A percentile compares a stretch with the other conserved stretches of the same genome.
These are phyloP conservation scores for Penicillium psychrofluorescens DNA, from an alignment of 495 filamentous ascomycete species.

Conservation along the genomic window DNA sequence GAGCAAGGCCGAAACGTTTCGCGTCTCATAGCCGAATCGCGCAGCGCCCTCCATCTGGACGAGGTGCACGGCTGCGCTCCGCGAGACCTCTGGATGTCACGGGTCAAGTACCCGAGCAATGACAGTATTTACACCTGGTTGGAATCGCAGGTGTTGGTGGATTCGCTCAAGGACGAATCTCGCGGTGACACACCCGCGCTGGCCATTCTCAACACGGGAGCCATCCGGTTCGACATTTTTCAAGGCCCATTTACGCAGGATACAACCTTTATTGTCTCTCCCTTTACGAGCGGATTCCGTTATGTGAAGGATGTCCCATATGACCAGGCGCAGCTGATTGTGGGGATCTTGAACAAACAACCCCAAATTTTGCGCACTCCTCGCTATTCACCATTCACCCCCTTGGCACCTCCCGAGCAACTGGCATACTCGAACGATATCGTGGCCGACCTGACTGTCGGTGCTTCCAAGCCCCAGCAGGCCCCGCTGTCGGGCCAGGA, in stretches of 20 bases:
- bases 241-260: conserved; percentile 84
- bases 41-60: conserved; percentile 66
- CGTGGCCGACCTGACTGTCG: neutral
- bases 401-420: conserved; percentile 35
- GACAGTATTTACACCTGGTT: conserved; percentile 78
- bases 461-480: conserved; percentile 4
- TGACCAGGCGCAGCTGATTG: conserved; percentile 57
- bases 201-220: conserved; percentile 79
- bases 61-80: conserved; percentile 76
- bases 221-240: conserved; percentile 92
- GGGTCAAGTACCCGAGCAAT: conserved; percentile 59
- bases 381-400: conserved; percentile 9
- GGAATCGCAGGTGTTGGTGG: conserved; percentile 63
- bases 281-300: conserved; percentile 75
- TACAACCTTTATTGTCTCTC: conserved; percentile 75
- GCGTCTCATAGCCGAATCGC: conserved; percentile 58
- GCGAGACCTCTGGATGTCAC: conserved; percentile 69
- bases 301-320: conserved; percentile 77
- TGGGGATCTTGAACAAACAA: conserved; percentile 67
- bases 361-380: conserved; percentile 43
- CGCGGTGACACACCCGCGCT: conserved; percentile 50
- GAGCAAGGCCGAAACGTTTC: conserved; percentile 68
- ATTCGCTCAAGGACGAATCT: conserved; percentile 44
- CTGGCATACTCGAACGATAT: conserved; percentile 10
- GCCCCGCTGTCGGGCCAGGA: conserved; percentile 15